Conservation (phyloP, 257 asterid genomes). For the Knoxia roxburghii region DNA sequence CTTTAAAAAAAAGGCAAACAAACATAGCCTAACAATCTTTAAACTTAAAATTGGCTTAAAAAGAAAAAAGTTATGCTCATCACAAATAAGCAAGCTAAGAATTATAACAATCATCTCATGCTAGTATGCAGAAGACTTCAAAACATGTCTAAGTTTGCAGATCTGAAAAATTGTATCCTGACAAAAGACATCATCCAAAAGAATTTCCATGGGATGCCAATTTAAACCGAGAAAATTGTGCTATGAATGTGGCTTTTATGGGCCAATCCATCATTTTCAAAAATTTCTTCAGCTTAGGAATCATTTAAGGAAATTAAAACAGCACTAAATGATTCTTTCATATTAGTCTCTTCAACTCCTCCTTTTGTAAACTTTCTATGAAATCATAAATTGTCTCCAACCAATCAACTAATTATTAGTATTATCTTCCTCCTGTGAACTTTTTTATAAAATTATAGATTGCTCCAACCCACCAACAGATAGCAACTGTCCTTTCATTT, state of each 20-base stretch:
- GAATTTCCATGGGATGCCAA: not conserved
- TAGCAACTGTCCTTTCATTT: too few relatives aligned
- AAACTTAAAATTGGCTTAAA: not conserved
- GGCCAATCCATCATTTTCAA: not conserved
- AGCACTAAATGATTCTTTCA: not conserved
- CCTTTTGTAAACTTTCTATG: not conserved
- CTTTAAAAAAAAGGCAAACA: too few relatives aligned
- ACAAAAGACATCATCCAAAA: too few relatives aligned
- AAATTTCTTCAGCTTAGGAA: not conserved
- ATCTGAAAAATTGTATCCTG: too few relatives aligned
- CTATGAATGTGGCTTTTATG: not conserved
- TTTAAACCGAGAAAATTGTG: too few relatives aligned
- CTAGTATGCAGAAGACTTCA: not conserved
- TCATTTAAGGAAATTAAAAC: not conserved
- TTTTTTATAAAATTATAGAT: too few relatives aligned
- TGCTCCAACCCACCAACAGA: too few relatives aligned
- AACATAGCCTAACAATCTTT: too few relatives aligned
- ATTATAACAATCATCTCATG: not conserved
- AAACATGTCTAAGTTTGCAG: not conserved
- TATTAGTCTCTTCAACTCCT: too few relatives aligned
- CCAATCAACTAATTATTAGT: too few relatives aligned
- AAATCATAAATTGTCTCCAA: too few relatives aligned
- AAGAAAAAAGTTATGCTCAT: not conserved
- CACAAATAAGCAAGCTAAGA: slow-evolving; percentile 1
- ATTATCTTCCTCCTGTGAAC: too few relatives aligned